phyloP scores from a whole-genome alignment of 1,284 basidiomycete genomes.

The Chalciporus sp. region DNA sequence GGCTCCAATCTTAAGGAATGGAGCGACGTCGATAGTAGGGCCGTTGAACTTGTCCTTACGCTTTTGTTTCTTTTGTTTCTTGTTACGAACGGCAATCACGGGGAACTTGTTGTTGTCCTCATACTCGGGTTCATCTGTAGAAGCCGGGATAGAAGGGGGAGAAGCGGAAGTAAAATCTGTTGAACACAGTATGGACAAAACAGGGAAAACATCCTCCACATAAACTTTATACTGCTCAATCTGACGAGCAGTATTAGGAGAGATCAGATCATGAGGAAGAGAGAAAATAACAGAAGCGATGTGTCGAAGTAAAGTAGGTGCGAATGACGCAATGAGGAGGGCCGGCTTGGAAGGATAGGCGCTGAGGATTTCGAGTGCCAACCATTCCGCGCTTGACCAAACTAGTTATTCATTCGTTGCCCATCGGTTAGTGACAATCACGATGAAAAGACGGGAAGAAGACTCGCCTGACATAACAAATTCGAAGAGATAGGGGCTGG shows the following conservation, averaged over 20 bases:
- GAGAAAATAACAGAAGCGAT: slow-evolving; percentile 24
- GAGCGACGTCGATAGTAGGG: slow-evolving; percentile 23
- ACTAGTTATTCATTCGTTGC: slow-evolving; percentile 15
- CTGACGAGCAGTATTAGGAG: slow-evolving; percentile 7
- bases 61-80: slow-evolving; percentile 23
- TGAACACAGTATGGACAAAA: slow-evolving; percentile 17
- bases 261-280: slow-evolving; percentile 15
- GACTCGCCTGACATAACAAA: slow-evolving; percentile 33
- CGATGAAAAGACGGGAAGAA: not conserved
- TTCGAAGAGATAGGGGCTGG: slow-evolving; percentile 28
- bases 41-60: slow-evolving; percentile 9
- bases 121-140: slow-evolving; percentile 3
- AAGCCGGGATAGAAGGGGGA: not conserved
- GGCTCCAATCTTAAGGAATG: slow-evolving; percentile 29
- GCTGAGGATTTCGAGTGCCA: slow-evolving; percentile 23
- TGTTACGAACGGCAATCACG: slow-evolving; percentile 5
- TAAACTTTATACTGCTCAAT: slow-evolving; percentile 25
- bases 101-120: slow-evolving; percentile 7
- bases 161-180: slow-evolving; percentile 12
- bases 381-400: slow-evolving; percentile 7
- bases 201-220: slow-evolving; percentile 21
- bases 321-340: slow-evolving; percentile 14
- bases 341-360: slow-evolving; percentile 23
- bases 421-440: not conserved
- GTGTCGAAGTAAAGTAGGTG: slow-evolving; percentile 18